Percentiles rank a stretch among this genome's conserved stretches.
phyloP scores from a whole-genome alignment of 208 protist species.

The Acanthamoeba culbertsoni region DNA sequence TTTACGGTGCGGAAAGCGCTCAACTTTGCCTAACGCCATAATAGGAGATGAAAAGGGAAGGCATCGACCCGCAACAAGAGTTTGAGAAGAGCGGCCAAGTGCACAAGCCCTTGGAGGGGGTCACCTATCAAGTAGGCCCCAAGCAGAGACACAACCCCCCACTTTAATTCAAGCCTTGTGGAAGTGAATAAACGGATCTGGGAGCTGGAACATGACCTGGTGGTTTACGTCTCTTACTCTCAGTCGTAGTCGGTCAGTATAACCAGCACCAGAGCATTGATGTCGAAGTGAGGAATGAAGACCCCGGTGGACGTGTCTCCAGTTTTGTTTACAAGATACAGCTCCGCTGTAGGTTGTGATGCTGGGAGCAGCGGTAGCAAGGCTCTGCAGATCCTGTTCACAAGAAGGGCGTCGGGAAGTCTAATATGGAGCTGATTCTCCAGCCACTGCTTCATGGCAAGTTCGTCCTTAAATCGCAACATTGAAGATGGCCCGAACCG shows the following conservation, averaged over 20 bases:
- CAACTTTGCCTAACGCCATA: not conserved
- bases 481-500: not conserved
- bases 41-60: not conserved
- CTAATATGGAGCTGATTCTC: not conserved
- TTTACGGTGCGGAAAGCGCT: not conserved
- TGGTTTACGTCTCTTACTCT: too few relatives aligned
- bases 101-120: not conserved
- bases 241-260: not conserved
- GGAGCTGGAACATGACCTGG: too few relatives aligned
- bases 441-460: not conserved
- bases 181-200: too few relatives aligned
- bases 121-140: not conserved
- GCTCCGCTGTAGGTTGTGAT: not conserved
- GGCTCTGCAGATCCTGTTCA: not conserved
- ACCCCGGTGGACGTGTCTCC: not conserved
- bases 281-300: not conserved
- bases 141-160: not conserved
- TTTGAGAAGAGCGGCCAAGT: slow-evolving; percentile 3
- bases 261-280: not conserved
- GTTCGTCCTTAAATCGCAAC: not conserved
- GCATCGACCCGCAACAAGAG: not conserved
- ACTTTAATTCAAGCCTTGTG: too few relatives aligned
- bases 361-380: not conserved
- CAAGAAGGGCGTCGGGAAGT: not conserved
- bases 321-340: not conserved